Percentiles rank a stretch among this genome's conserved stretches.
phyloP scores from a whole-genome alignment of 805 yeast genomes.

The Starmera quercuum region DNA sequence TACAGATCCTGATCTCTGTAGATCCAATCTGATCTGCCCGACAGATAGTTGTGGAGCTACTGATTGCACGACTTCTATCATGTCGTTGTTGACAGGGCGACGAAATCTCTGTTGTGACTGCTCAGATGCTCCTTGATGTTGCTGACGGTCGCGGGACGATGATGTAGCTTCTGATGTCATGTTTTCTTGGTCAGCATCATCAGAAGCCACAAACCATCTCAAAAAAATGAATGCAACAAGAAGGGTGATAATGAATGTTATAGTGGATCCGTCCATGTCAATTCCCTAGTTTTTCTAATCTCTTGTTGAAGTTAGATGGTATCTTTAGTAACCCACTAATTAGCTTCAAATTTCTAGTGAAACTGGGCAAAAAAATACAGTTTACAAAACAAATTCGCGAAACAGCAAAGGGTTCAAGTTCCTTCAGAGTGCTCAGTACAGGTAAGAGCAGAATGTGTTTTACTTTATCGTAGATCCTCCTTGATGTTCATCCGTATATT shows the following conservation, averaged over 20 bases:
- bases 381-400: too few relatives aligned
- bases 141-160: conserved; percentile 5
- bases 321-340: too few relatives aligned
- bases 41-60: conserved; percentile 67
- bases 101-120: conserved; percentile 20
- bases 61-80: conserved; percentile 82
- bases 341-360: too few relatives aligned
- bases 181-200: conserved; percentile 21
- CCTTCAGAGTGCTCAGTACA: too few relatives aligned
- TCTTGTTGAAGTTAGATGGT: not conserved
- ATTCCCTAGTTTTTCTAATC: not conserved
- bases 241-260: conserved; percentile 40
- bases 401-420: too few relatives aligned
- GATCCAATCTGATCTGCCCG: conserved; percentile 66
- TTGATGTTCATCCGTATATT: too few relatives aligned
- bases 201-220: conserved; percentile 60
- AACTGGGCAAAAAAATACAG: too few relatives aligned
- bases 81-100: conserved; percentile 52
- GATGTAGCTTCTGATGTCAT: conserved; percentile 4
- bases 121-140: conserved; percentile 8
- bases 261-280: conserved; percentile 46
- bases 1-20: conserved; percentile 72
- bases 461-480: too few relatives aligned
- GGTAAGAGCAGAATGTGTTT: too few relatives aligned
- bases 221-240: conserved; percentile 49